Evolutionary conservation across 495 filamentous ascomycete species (phyloP).

Genomic region (Copromyces sp.): DNA sequence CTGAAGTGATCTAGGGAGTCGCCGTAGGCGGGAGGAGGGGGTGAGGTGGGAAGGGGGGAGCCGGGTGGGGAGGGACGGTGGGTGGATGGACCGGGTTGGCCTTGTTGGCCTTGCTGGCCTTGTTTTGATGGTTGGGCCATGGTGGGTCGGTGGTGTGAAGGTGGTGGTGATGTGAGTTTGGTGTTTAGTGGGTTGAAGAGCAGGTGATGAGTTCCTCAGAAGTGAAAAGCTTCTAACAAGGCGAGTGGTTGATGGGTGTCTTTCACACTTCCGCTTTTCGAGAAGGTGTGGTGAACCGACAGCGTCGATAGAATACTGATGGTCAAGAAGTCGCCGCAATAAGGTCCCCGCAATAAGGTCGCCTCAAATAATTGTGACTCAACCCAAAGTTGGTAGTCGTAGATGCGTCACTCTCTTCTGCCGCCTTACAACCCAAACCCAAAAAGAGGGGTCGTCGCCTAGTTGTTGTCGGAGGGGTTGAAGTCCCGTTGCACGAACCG

Average conservation of each 20-base stretch:
- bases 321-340: neutral
- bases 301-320: neutral
- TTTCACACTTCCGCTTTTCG: neutral
- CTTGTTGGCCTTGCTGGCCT: slow-evolving; percentile 9
- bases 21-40: slow-evolving; percentile 34
- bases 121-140: neutral
- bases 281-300: neutral
- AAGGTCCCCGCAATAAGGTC: neutral
- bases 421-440: neutral
- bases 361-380: neutral
- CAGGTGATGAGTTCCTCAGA: neutral
- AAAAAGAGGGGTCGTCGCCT: neutral
- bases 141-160: neutral
- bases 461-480: neutral
- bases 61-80: neutral
- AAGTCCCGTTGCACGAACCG: neutral
- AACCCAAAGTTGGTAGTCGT: neutral
- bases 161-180: neutral
- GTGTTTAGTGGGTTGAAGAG: neutral
- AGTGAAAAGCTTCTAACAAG: neutral
- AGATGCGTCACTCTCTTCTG: neutral
- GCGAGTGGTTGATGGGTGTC: neutral
- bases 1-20: slow-evolving; percentile 34
- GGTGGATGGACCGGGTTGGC: neutral
- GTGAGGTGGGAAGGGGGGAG: neutral